Evolutionary conservation across 805 yeast genomes (phyloP), one percentile per base, ranked within the genome.

Genomic region (Starmerella kuoi): DNA sequence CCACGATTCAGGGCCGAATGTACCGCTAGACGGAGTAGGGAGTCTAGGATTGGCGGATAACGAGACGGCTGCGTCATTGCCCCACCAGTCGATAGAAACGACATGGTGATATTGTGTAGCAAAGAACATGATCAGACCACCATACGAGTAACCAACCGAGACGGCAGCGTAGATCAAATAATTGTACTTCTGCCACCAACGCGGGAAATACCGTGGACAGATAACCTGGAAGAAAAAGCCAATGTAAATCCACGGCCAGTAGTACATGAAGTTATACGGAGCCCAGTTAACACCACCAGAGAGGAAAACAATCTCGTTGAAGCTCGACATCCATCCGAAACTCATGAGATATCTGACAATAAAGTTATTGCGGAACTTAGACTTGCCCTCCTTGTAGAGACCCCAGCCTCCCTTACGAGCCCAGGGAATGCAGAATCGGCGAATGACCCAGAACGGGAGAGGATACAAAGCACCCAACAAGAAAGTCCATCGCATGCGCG

Each of bases 81-180:
- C 84, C 85, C 85, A 78, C 85, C 85, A 78, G 31, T 60, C 48
- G 12, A 76, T 39, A 3, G 55, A 46, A 22, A 60, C 62, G 3
- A 64, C 61, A 35, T 71, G 65, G 6, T 36, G 33, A 52, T 66
- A 73, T 45, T 65, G 62, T 4, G 68, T 67, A 1, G 70, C 59
- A 52, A 74, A 73, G 61, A 78, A 77, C 30, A 76, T 70, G 43
- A 77, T 59, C 35, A 75, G 61, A 1, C 74, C 75, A 44, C 76
- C 63, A 47, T 76, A 66, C 2, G 81, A 82, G 18, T 75, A 70
- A n/a, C 81, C 83, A 1, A 80, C 73, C 11, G 68, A 60, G 21
- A 77, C 60, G 1, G 73, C 79, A 40, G 78, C 69, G 18, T 77
- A 64, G 38, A 78, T 58, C 17, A 77, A 66, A 46, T 65, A 69